These are phyloP conservation scores for Lolium rigidum DNA, from an alignment of 176 grass and related monocot species.

Conservation along the genomic window DNA sequence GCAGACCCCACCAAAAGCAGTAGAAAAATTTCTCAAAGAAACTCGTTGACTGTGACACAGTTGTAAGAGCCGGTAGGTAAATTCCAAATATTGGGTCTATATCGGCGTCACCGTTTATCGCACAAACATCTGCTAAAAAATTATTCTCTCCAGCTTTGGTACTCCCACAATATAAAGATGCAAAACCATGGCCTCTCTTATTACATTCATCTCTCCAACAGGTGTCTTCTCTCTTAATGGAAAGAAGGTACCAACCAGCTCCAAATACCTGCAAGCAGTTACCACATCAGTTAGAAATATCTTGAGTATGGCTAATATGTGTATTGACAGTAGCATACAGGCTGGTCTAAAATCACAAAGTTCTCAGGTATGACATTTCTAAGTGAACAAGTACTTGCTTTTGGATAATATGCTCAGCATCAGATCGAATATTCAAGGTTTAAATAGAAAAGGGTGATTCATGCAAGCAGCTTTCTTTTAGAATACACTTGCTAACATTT, in stretches of 20 bases:
- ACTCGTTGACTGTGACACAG: constrained; percentile 60
- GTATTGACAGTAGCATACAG: not conserved
- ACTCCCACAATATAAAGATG: constrained; percentile 68
- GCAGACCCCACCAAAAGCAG: constrained; percentile 99
- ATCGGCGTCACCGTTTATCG: constrained; percentile 20
- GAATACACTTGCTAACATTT: constrained; percentile 11
- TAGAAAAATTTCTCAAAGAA: constrained; percentile 98
- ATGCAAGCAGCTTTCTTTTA: constrained; percentile 1
- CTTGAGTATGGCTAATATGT: constrained; percentile 6
- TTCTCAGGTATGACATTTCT: constrained; percentile 33
- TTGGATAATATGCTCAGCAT: constrained; percentile 19
- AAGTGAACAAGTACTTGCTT: constrained; percentile 13
- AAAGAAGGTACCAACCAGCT: constrained; percentile 93
- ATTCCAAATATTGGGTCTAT: constrained; percentile 75
- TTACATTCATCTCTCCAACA: constrained; percentile 81
- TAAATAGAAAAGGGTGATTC: not conserved
- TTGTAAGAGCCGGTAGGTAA: constrained; percentile 59
- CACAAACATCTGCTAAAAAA: constrained; percentile 52
- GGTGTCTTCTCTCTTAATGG: constrained; percentile 69
- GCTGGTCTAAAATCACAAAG: not conserved
- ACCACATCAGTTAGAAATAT: constrained; percentile 36
- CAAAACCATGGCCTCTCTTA: constrained; percentile 24
- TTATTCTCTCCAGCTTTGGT: constrained; percentile 32
- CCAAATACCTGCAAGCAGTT: constrained; percentile 71
- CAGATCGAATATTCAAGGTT: not conserved